These are phyloP conservation scores for Thelonectria blattea DNA, from an alignment of 2,329 filamentous ascomycete genomes.

Conservation along the genomic window DNA sequence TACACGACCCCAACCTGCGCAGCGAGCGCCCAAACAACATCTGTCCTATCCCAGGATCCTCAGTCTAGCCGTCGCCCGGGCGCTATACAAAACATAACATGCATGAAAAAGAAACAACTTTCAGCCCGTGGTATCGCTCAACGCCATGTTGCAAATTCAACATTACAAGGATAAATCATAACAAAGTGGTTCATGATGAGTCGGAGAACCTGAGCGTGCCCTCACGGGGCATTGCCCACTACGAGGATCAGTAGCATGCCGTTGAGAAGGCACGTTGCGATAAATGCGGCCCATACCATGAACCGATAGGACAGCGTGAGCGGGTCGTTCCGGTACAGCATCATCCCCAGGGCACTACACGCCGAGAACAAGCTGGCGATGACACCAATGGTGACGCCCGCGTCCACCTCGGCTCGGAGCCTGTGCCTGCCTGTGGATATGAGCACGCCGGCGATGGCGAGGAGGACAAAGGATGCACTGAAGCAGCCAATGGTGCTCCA, in stretches of 20 bases:
- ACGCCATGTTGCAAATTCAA: conserved; percentile 27
- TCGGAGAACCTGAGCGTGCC: neutral
- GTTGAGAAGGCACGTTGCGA: conserved; percentile 49
- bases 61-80: conserved; percentile 2
- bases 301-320: conserved; percentile 52
- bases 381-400: conserved; percentile 72
- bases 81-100: neutral
- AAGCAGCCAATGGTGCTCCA: conserved; percentile 62
- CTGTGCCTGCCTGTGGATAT: conserved; percentile 72
- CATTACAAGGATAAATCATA: conserved; percentile 17
- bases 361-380: conserved; percentile 70
- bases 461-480: conserved; percentile 64
- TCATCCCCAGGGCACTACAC: conserved; percentile 64
- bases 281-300: conserved; percentile 47
- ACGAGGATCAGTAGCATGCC: conserved; percentile 52
- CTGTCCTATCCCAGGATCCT: neutral
- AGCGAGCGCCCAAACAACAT: neutral
- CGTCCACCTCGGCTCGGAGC: conserved; percentile 74
- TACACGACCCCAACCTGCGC: conserved; percentile 2
- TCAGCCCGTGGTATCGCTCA: conserved; percentile 28
- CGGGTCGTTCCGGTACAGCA: conserved; percentile 57
- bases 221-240: conserved; percentile 47
- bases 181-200: conserved; percentile 1
- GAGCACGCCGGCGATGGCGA: conserved; percentile 69
- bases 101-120: neutral